Conservation (phyloP, 805 yeast species). For the Tetrapisispora fleetii region DNA sequence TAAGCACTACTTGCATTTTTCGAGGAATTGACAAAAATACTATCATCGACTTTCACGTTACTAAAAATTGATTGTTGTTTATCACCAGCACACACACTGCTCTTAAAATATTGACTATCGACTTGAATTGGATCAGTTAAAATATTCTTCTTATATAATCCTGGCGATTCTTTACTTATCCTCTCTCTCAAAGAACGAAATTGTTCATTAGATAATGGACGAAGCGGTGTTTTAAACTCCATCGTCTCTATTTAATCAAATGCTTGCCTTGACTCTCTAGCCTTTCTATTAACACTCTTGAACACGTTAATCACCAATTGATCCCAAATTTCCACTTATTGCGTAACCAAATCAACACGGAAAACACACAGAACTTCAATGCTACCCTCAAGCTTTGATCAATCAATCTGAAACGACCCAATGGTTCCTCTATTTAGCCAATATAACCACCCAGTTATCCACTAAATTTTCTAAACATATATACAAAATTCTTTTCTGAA, state of each 20-base stretch:
- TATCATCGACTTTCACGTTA: background rate
- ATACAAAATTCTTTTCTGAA: no score
- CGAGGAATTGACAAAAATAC: background rate
- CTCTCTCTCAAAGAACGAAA: constrained; percentile 14
- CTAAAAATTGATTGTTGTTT: background rate
- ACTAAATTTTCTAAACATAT: no score
- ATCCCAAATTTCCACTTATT: no score
- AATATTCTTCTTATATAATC: constrained; percentile 17
- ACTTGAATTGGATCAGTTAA: constrained; percentile 1
- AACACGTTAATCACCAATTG: no score
- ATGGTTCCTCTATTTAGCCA: no score
- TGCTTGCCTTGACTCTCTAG: background rate
- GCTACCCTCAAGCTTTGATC: no score
- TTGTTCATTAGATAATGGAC: constrained; percentile 17
- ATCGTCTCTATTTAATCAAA: background rate
- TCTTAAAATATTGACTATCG: background rate
- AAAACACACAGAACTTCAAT: no score
- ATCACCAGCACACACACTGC: background rate
- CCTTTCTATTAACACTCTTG: no score
- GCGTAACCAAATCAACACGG: no score
- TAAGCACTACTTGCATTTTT: background rate
- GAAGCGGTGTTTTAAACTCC: constrained; percentile 14
- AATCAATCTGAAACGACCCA: no score
- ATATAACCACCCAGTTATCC: no score
- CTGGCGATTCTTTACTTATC: constrained; percentile 22